These are phyloP conservation scores for Exophiala sp. DNA, from an alignment of 2,329 filamentous ascomycete species.

Conservation along the genomic window DNA sequence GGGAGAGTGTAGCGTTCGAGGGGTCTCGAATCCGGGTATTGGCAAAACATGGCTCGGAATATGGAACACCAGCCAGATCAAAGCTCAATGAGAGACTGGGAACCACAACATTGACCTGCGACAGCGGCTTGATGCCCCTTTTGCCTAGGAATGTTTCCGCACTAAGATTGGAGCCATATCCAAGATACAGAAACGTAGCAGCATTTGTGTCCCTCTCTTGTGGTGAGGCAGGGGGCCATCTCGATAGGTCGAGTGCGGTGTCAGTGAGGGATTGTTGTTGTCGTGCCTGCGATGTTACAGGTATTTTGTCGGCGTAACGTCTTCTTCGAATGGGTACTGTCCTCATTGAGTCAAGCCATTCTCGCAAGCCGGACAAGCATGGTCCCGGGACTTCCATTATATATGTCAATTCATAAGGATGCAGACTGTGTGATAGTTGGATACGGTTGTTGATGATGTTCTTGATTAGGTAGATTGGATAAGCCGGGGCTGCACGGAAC, in stretches of 20 bases:
- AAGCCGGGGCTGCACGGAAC: background rate
- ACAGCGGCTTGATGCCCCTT: constrained; percentile 77
- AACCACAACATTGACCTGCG: constrained; percentile 75
- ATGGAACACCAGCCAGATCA: constrained; percentile 80
- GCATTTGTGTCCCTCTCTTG: constrained; percentile 18
- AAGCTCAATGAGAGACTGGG: constrained; percentile 77
- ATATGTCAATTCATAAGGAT: background rate
- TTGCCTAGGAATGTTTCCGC: constrained; percentile 73
- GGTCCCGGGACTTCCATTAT: constrained; percentile 1
- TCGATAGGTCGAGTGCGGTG: constrained; percentile 1
- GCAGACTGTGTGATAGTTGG: constrained; percentile 8
- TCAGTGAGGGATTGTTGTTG: constrained; percentile 18
- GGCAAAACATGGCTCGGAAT: constrained; percentile 87
- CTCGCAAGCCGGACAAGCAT: constrained; percentile 6
- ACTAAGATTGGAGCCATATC: constrained; percentile 87
- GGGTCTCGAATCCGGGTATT: constrained; percentile 65
- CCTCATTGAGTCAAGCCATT: constrained; percentile 13
- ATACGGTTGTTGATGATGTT: constrained; percentile 12
- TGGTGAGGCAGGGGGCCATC: background rate
- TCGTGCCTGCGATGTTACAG: constrained; percentile 15
- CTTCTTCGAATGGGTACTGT: background rate
- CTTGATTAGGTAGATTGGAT: constrained; percentile 1
- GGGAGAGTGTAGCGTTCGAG: constrained; percentile 18
- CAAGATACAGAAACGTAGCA: constrained; percentile 69
- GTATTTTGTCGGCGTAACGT: constrained; percentile 4